Base-by-base conservation (phyloP, 805 yeast species). In the Kodamaea leandrae region DNA sequence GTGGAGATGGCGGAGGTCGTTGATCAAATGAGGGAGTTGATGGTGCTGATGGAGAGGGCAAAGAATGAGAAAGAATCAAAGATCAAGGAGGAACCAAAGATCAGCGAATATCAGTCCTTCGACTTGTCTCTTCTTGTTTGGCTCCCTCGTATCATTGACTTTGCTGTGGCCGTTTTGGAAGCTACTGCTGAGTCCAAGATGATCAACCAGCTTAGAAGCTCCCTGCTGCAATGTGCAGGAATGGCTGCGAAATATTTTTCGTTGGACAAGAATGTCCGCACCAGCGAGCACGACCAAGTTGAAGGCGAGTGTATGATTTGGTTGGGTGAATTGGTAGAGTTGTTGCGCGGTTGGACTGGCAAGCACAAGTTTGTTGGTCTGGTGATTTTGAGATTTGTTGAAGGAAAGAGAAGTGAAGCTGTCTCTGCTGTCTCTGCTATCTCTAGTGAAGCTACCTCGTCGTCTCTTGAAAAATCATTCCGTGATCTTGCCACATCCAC, bases 401-500 rank as follows among this genome's bases (percentile, higher is more conserved):
- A 33, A 18, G 13, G 24, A 21, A 17, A 27, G 17, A 30, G 33
- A 13, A 17, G 21, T 6, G 8, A 17, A n/a, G 20, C 12, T 4
- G 37, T 33, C n/a, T 4, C 10, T 19, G 24, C 24, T 18, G 36
- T 4, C 13, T 6, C 14, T 17, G 26, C 8, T 7, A 6, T 12
- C 16, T 6, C 12, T n/a, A n/a, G 7, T 27, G 32, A 7, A 27
- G 24, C 24, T 10, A 24, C 16, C 24, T 16, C 26, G 10, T 19
- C 26, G 5, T 4, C 9, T 16, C 13, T 78, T 32, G 88, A 84
- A 47, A 36, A 41, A 2, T 50, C 64, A 2, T 67, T 82, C 44
- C 68, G 82, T 41, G 65, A 72, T 15, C 52, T 85, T 3, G 69
- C 81, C 3, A 76, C 76, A 13, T 72, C 83, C 2, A 72, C 87